phyloP scores from a whole-genome alignment of 2,329 filamentous ascomycete genomes.

The Cucurbitaria berberidis region DNA sequence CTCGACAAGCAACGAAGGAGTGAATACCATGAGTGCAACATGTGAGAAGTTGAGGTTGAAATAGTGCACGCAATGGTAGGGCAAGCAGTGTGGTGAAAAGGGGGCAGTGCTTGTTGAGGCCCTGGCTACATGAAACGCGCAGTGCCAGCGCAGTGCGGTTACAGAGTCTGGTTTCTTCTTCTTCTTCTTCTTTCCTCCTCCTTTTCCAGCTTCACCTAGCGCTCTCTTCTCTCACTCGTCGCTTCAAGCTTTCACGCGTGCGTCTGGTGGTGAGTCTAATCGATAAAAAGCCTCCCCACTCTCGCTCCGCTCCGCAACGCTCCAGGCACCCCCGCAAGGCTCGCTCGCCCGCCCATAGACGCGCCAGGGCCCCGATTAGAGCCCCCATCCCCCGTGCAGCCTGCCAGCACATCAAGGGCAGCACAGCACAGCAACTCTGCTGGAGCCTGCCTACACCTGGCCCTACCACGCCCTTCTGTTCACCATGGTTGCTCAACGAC shows the following conservation, averaged over 20 bases:
- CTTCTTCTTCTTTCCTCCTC: no score
- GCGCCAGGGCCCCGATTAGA: constrained; percentile 21
- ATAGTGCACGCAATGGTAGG: background rate
- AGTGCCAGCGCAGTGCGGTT: constrained; percentile 16
- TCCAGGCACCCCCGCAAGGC: constrained; percentile 38
- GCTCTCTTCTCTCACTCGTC: background rate
- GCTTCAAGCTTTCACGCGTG: no score
- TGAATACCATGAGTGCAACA: background rate
- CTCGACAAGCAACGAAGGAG: background rate
- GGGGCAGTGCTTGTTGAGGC: constrained; percentile 14
- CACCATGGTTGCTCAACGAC: constrained; percentile 40
- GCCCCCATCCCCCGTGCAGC: constrained; percentile 21
- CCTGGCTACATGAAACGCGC: constrained; percentile 27
- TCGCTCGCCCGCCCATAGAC: constrained; percentile 19
- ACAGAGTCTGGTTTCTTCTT: constrained; percentile 24
- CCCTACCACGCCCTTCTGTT: background rate
- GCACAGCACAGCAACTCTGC: constrained; percentile 7
- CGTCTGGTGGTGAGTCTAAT: constrained; percentile 18
- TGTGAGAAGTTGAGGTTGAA: background rate
- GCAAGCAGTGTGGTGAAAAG: constrained; percentile 32
- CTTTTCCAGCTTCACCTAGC: constrained; percentile 1
- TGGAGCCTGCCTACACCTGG: constrained; percentile 22
- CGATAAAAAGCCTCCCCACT: constrained; percentile 27
- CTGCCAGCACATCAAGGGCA: constrained; percentile 34
- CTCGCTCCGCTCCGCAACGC: constrained; percentile 28